Evolutionary conservation across 805 yeast species (phyloP).

Genomic region (Tetrapisispora arboricola): DNA sequence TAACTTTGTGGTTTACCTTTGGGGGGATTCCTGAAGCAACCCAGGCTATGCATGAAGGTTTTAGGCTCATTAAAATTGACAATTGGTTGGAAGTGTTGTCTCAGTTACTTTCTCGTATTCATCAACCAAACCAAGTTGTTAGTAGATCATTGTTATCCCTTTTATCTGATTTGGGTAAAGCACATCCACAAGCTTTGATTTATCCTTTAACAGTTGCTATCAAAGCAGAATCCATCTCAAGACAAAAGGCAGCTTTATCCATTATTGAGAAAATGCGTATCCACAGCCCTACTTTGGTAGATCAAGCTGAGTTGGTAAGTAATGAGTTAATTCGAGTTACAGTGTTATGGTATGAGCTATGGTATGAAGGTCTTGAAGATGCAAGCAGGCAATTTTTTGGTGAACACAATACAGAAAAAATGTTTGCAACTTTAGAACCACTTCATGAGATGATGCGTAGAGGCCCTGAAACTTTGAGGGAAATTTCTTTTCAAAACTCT

Average conservation of each 20-base stretch:
- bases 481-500: conserved; percentile 82
- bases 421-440: conserved; percentile 87
- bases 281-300: conserved; percentile 76
- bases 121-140: conserved; percentile 83
- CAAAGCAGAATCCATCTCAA: conserved; percentile 78
- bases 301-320: conserved; percentile 90
- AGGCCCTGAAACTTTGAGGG: conserved; percentile 89
- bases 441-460: conserved; percentile 72
- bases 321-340: conserved; percentile 89
- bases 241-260: conserved; percentile 85
- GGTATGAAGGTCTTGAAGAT: conserved; percentile 97
- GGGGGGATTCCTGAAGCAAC: conserved; percentile 93
- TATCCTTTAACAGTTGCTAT: conserved; percentile 94
- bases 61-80: conserved; percentile 77
- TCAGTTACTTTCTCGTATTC: conserved; percentile 90
- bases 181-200: conserved; percentile 94
- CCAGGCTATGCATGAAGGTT: conserved; percentile 82
- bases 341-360: conserved; percentile 92
- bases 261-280: conserved; percentile 87
- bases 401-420: conserved; percentile 87
- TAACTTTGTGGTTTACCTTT: conserved; percentile 91
- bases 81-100: conserved; percentile 95
- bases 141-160: conserved; percentile 70
- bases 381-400: conserved; percentile 90
- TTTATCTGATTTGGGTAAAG: conserved; percentile 79